phyloP scores from a whole-genome alignment of 768 basidiomycete genomes.

The Lactarius psammicola region DNA sequence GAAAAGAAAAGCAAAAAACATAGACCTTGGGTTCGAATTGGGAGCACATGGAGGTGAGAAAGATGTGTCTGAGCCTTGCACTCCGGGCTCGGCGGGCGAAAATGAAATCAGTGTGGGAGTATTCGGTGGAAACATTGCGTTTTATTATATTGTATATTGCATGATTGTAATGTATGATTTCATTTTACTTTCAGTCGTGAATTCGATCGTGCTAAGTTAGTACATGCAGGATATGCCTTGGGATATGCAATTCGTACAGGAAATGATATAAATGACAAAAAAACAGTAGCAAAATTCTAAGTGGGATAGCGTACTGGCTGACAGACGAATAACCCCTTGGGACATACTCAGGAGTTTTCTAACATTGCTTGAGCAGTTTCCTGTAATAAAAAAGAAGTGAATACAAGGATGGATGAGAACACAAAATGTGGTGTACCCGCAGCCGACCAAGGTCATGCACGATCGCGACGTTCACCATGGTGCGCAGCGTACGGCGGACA shows the following conservation, averaged over 20 bases:
- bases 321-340: background rate
- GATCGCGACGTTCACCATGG: slow-evolving; percentile 79
- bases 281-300: background rate
- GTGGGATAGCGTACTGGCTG: background rate
- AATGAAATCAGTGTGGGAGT: too few relatives aligned
- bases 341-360: slow-evolving; percentile 16
- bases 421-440: slow-evolving; percentile 48
- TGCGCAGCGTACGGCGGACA: slow-evolving; percentile 65
- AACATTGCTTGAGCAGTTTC: slow-evolving; percentile 26
- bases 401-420: background rate
- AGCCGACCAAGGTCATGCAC: slow-evolving; percentile 67
- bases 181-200: background rate
- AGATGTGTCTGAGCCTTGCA: too few relatives aligned
- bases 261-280: background rate
- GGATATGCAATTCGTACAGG: background rate
- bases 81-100: too few relatives aligned
- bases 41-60: too few relatives aligned
- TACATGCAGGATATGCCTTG: background rate
- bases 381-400: slow-evolving; percentile 5
- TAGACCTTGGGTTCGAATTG: too few relatives aligned
- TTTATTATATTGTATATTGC: too few relatives aligned
- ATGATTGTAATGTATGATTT: background rate
- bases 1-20: too few relatives aligned
- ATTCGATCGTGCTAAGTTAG: background rate
- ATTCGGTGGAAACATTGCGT: too few relatives aligned